Percentiles rank a stretch among this genome's conserved stretches.
Conservation (phyloP, 2,329 filamentous ascomycete genomes). For the Pleoardoris graminearum region DNA sequence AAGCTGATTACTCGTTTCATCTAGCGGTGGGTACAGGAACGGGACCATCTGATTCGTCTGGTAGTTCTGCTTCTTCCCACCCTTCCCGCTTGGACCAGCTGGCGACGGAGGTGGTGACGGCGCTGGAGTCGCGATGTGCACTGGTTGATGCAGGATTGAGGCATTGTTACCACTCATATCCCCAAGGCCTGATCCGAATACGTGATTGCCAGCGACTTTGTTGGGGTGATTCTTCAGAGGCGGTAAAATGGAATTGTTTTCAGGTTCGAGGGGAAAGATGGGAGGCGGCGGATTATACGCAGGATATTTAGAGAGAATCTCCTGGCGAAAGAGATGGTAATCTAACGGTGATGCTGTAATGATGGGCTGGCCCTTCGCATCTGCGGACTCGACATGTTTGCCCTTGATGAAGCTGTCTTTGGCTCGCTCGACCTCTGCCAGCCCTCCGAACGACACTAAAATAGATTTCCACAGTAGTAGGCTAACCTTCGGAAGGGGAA, state of each 20-base stretch:
- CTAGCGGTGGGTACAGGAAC: conserved; percentile 93
- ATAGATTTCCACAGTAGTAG: conserved; percentile 91
- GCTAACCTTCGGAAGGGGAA: conserved; percentile 62
- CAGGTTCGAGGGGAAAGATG: conserved; percentile 80
- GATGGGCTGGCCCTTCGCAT: conserved; percentile 67
- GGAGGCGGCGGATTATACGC: conserved; percentile 89
- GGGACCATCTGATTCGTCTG: conserved; percentile 99
- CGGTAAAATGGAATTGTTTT: conserved; percentile 88
- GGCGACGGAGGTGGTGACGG: conserved; percentile 95
- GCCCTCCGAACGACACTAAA: conserved; percentile 81
- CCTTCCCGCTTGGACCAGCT: conserved; percentile 79
- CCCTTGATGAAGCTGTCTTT: conserved; percentile 75
- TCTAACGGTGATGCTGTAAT: conserved; percentile 94
- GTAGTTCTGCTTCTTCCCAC: conserved; percentile 98
- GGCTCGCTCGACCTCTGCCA: conserved; percentile 69
- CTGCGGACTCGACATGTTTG: conserved; percentile 55
- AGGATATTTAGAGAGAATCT: conserved; percentile 97
- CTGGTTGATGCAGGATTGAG: conserved; percentile 91
- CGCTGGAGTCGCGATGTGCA: conserved; percentile 97
- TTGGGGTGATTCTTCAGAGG: conserved; percentile 76
- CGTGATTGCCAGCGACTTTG: conserved; percentile 52
- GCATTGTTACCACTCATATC: conserved; percentile 50
- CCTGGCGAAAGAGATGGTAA: conserved; percentile 94
- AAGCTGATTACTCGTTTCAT: conserved; percentile 83
- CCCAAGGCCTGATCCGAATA: conserved; percentile 56